phyloP scores from a whole-genome alignment of 768 basidiomycete species.

The Termitomyces sp. region DNA sequence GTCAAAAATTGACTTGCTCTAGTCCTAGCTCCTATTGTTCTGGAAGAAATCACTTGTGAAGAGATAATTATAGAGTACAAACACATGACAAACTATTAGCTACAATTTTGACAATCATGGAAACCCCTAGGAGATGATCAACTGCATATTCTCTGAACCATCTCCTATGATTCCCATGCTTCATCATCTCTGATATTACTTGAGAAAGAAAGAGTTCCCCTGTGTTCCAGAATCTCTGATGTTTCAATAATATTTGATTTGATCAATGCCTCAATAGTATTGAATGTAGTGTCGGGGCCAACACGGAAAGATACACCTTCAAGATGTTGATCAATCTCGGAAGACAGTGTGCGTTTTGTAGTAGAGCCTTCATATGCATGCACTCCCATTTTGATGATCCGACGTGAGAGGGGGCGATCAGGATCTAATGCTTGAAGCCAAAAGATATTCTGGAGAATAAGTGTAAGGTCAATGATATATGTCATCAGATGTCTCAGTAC shows the following conservation, averaged over 20 bases:
- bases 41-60: background rate
- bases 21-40: background rate
- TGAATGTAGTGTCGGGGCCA: slow-evolving; percentile 11
- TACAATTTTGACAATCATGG: too few relatives aligned
- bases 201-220: background rate
- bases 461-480: slow-evolving; percentile 16
- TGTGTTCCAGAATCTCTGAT: background rate
- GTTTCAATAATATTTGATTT: background rate
- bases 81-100: too few relatives aligned
- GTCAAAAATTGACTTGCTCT: background rate
- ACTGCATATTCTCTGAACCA: slow-evolving; percentile 1
- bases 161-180: background rate
- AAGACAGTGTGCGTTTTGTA: slow-evolving; percentile 5
- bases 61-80: background rate
- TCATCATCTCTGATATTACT: background rate
- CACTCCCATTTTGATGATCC: slow-evolving; percentile 10
- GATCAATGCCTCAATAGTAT: slow-evolving; percentile 1
- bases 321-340: slow-evolving; percentile 11
- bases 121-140: too few relatives aligned
- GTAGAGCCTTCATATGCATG: slow-evolving; percentile 8
- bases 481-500: slow-evolving; percentile 15
- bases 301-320: slow-evolving; percentile 1
- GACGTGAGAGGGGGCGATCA: slow-evolving; percentile 6
- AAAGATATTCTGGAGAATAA: slow-evolving; percentile 17
- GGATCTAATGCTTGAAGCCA: slow-evolving; percentile 9